These are phyloP conservation scores for Euphorbia schlechtendalii DNA, from an alignment of 441 rosid species.

Conservation along the genomic window DNA sequence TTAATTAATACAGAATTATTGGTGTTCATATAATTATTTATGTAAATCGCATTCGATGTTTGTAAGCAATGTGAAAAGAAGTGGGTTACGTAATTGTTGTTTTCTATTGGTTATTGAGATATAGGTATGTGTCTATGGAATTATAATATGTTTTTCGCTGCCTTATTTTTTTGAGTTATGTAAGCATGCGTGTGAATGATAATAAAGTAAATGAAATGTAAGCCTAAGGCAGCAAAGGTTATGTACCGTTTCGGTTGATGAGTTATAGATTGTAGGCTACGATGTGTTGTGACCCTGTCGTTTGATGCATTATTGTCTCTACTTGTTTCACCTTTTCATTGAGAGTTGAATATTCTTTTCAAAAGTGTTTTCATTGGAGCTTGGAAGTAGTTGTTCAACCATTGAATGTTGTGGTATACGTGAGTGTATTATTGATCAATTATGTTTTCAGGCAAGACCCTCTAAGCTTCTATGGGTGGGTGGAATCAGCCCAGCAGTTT, in stretches of 20 bases:
- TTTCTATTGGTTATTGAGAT: background rate
- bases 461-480: conserved; percentile 84
- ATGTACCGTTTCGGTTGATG: background rate
- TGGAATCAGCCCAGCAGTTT: conserved; percentile 63
- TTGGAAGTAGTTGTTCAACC: background rate
- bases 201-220: background rate
- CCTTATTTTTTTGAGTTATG: background rate
- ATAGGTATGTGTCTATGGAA: background rate
- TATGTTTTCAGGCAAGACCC: conserved; percentile 67
- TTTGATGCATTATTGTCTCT: background rate
- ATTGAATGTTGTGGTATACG: background rate
- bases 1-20: background rate
- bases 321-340: background rate
- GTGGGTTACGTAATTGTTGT: background rate
- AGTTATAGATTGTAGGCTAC: background rate
- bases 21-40: background rate
- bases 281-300: background rate
- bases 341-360: background rate
- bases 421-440: conserved; percentile 4
- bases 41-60: background rate
- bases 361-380: background rate
- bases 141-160: background rate
- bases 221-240: background rate
- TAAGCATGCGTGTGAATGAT: background rate
- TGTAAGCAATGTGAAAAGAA: background rate